phyloP scores from a whole-genome alignment of 805 yeast genomes.

The Metschnikowia santaceciliae region DNA sequence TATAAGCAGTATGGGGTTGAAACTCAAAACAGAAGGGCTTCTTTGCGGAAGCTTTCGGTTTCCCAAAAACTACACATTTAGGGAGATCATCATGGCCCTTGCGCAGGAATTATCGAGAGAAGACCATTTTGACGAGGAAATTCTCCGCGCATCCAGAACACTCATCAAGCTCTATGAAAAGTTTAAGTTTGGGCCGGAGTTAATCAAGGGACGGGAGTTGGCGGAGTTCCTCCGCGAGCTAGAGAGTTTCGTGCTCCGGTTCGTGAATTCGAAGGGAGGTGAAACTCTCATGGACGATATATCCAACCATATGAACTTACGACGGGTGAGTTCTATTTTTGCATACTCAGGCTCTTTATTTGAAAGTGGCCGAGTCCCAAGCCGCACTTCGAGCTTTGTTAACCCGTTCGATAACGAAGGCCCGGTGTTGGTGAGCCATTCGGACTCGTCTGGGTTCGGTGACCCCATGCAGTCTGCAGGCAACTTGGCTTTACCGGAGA shows the following conservation, averaged over 20 bases:
- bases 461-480: neutral
- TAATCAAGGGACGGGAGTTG: conserved; percentile 57
- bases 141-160: conserved; percentile 15
- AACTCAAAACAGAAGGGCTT: conserved; percentile 46
- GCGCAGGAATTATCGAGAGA: conserved; percentile 16
- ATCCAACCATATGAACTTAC: neutral
- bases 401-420: conserved; percentile 10
- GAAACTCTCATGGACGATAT: conserved; percentile 4
- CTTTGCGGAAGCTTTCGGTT: conserved; percentile 32
- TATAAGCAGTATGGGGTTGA: conserved; percentile 56
- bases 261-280: conserved; percentile 5
- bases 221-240: conserved; percentile 47
- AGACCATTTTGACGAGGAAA: conserved; percentile 7
- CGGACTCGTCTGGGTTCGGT: neutral
- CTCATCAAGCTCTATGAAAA: conserved; percentile 57
- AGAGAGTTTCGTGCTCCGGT: conserved; percentile 14
- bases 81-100: conserved; percentile 40
- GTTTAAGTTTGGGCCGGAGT: conserved; percentile 60
- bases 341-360: conserved; percentile 4
- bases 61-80: conserved; percentile 39
- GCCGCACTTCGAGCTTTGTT: conserved; percentile 6
- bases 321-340: conserved; percentile 3
- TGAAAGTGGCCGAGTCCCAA: neutral
- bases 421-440: neutral
- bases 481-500: neutral